Evolutionary conservation across 192 early-diverging fungal species (phyloP).

Genomic region (Thamnidium elegans): DNA sequence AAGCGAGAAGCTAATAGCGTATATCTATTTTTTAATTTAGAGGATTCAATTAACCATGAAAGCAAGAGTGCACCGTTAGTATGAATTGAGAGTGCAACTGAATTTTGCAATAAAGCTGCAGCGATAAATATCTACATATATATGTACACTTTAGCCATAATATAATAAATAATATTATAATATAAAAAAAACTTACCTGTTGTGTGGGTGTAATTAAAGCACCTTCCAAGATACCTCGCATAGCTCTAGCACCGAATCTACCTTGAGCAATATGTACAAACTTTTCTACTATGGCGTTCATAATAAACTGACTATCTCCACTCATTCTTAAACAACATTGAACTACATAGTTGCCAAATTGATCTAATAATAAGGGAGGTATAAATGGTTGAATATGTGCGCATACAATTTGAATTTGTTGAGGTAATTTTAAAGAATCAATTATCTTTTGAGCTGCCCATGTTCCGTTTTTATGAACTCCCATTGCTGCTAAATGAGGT

Average conservation of each 20-base stretch:
- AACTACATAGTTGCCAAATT: conserved; percentile 97
- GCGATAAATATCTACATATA: conserved; percentile 76
- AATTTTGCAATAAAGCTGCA: conserved; percentile 77
- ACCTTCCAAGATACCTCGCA: conserved; percentile 87
- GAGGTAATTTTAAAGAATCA: conserved; percentile 69
- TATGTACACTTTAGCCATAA: neutral
- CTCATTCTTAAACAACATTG: conserved; percentile 88
- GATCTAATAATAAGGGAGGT: conserved; percentile 88
- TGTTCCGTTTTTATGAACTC: conserved; percentile 96
- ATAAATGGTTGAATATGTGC: conserved; percentile 62
- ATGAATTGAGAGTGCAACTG: conserved; percentile 73
- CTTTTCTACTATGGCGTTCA: conserved; percentile 84
- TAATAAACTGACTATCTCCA: conserved; percentile 74
- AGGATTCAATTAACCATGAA: conserved; percentile 88
- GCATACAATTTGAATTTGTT: conserved; percentile 55
- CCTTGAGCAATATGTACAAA: conserved; percentile 84
- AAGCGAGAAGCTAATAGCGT: conserved; percentile 77
- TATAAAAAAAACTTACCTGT: conserved; percentile 41
- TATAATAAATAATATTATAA: neutral
- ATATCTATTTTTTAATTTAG: conserved; percentile 71
- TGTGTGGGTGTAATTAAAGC: conserved; percentile 74
- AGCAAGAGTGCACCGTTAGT: conserved; percentile 85
- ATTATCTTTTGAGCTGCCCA: conserved; percentile 98
- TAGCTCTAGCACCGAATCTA: conserved; percentile 89
- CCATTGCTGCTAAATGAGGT: conserved; percentile 80